A percentile compares a stretch with the other conserved stretches of the same genome.
Evolutionary conservation across 305 asterid species (phyloP).

Genomic region (Galium porrigens): DNA sequence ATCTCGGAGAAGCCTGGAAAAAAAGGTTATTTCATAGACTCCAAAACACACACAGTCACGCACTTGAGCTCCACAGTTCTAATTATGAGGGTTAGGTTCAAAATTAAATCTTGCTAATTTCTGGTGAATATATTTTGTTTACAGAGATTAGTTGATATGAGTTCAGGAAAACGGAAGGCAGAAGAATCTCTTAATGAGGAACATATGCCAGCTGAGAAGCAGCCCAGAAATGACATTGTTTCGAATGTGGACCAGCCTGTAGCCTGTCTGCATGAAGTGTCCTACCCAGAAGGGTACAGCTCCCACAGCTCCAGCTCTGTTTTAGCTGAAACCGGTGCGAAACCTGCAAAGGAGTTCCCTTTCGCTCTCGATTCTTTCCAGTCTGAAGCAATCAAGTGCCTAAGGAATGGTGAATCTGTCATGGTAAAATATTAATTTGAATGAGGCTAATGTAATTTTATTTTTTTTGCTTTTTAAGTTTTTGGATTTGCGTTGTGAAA

Average conservation of each 20-base stretch:
- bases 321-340: slow-evolving; percentile 23
- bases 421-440: slow-evolving; percentile 36
- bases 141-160: slow-evolving; percentile 29
- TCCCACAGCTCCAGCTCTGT: slow-evolving; percentile 23
- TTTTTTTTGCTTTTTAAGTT: neutral
- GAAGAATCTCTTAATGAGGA: slow-evolving; percentile 30
- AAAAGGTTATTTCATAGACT: neutral
- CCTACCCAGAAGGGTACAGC: slow-evolving; percentile 65
- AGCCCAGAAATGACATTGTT: slow-evolving; percentile 29
- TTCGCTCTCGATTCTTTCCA: slow-evolving; percentile 79
- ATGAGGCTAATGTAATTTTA: neutral
- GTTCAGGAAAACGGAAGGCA: slow-evolving; percentile 61
- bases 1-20: neutral
- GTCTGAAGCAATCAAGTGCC: slow-evolving; percentile 70
- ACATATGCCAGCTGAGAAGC: slow-evolving; percentile 39
- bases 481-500: neutral
- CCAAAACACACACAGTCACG: neutral
- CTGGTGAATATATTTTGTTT: slow-evolving; percentile 2
- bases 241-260: slow-evolving; percentile 35
- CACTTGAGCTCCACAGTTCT: neutral
- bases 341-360: slow-evolving; percentile 69
- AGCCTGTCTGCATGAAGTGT: slow-evolving; percentile 63
- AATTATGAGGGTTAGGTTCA: neutral
- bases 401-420: slow-evolving; percentile 67
- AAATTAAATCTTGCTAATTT: neutral